phyloP scores from a whole-genome alignment of 169 alveolate species.

The Theileria parva region DNA sequence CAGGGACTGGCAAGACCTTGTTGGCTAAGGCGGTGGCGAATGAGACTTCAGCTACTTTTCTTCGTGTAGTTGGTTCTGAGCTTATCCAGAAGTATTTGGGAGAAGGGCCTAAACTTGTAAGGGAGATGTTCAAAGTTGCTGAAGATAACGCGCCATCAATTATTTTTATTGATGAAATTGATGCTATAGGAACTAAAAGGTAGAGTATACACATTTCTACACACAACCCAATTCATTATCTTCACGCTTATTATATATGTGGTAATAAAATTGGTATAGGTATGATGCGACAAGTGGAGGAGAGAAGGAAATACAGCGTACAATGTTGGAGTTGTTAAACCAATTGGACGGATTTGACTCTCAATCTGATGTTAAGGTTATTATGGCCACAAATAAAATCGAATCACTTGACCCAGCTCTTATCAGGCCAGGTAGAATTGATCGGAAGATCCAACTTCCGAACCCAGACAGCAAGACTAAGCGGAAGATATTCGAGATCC shows the following conservation, averaged over 20 bases:
- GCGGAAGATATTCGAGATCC: constrained; percentile 96
- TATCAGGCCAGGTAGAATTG: constrained; percentile 99
- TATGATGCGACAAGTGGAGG: constrained; percentile 98
- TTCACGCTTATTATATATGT: too few relatives aligned
- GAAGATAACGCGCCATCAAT: constrained; percentile 99
- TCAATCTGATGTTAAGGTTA: constrained; percentile 97
- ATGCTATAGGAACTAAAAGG: constrained; percentile 98
- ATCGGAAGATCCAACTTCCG: constrained; percentile 98
- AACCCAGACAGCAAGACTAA: constrained; percentile 96
- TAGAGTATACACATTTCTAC: background rate
- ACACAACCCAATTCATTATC: background rate
- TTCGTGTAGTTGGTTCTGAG: constrained; percentile 99
- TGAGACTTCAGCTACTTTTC: constrained; percentile 98
- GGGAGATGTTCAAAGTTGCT: constrained; percentile 98
- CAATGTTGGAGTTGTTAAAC: constrained; percentile 98
- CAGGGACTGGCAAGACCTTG: constrained; percentile 87
- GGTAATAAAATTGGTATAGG: constrained; percentile 54
- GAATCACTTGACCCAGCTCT: constrained; percentile 99
- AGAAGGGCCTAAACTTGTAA: constrained; percentile 98
- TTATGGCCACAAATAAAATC: constrained; percentile 97
- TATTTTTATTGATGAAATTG: constrained; percentile 99
- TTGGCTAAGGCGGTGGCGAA: constrained; percentile 95
- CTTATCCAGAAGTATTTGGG: constrained; percentile 98
- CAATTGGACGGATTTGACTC: constrained; percentile 99
- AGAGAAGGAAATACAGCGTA: constrained; percentile 98